Evolutionary conservation across 148 eudicot genomes (phyloP), one percentile per base, ranked within the genome.

Genomic region (Silene latifolia): DNA sequence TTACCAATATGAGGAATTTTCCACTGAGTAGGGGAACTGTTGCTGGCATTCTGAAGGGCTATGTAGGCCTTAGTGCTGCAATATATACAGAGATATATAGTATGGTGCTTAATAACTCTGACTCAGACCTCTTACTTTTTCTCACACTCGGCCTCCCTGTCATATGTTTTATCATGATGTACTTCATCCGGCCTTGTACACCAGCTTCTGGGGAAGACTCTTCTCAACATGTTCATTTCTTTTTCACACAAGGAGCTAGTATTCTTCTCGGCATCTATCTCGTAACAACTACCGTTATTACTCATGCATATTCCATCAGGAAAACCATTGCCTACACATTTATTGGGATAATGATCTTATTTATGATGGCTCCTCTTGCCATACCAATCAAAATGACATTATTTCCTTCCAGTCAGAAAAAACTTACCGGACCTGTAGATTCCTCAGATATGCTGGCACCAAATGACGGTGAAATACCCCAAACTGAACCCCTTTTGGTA

Each of bases 1-100:
- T 89, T 2, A 89, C 93, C 76, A 94, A 94, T 71, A 91, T 94
- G 97, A 86, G 95, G 73, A 94, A 94, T 73, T 94, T 94, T 71
- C 97, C 98, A 63, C 83, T 91, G 39, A 94, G 98, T 73, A 85
- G 98, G 74, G 98, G 98, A 63, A 91, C 93, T 39, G 96, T 94
- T 69, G 95, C 97, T 51, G 98, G 98, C 44, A 82, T 94, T 73
- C 87, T 91, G 23, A 94, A 94, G 83, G 98, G 97, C 21, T 94
- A 94, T 67, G 69, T 81, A 13, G 98, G 97, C 29, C 80, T 91
- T 5, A 90, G 97, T 88, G 98, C 96, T 59, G 97, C 97, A 51
- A 88, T 94, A 8, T 91, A 78, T 79, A 90, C 97, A 7, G 97
- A 88, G 60, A 75, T 91, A 24, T 90, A 81, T 78, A 85, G 72